These are phyloP conservation scores for Penicillium sp. DNA, from an alignment of 2,329 filamentous ascomycete genomes.

Conservation along the genomic window DNA sequence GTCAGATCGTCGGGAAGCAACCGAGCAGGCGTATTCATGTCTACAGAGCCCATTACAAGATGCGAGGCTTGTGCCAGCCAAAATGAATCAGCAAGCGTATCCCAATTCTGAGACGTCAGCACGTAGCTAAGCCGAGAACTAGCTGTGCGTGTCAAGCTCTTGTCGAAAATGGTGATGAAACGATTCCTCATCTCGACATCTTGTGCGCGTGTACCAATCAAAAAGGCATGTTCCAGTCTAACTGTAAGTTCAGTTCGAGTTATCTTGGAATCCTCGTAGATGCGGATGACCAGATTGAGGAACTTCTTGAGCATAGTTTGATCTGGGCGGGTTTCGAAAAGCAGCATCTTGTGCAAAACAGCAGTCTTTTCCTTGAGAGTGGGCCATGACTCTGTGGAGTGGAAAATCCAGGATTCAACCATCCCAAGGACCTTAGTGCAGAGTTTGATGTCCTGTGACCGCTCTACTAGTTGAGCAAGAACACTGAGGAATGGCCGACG, in stretches of 20 bases:
- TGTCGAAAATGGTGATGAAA: slow-evolving; percentile 95
- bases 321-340: slow-evolving; percentile 83
- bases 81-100: slow-evolving; percentile 88
- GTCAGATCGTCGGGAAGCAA: slow-evolving; percentile 82
- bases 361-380: slow-evolving; percentile 98
- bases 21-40: slow-evolving; percentile 74
- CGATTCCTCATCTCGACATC: slow-evolving; percentile 96
- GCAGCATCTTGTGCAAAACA: slow-evolving; percentile 97
- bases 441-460: slow-evolving; percentile 79
- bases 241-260: slow-evolving; percentile 93
- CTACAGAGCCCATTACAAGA: slow-evolving; percentile 83
- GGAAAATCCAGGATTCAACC: slow-evolving; percentile 95
- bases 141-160: slow-evolving; percentile 86
- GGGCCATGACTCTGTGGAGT: slow-evolving; percentile 89
- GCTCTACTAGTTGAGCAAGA: slow-evolving; percentile 89
- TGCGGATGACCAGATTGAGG: slow-evolving; percentile 90
- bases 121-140: slow-evolving; percentile 87
- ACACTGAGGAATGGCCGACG: slow-evolving; percentile 92
- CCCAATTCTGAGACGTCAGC: slow-evolving; percentile 91
- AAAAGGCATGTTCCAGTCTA: slow-evolving; percentile 94
- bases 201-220: slow-evolving; percentile 87
- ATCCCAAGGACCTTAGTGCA: slow-evolving; percentile 91
- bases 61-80: slow-evolving; percentile 96
- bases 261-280: slow-evolving; percentile 97
- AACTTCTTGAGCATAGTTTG: slow-evolving; percentile 86